Conservation (phyloP, 495 filamentous ascomycete genomes). For the Aspergillus funiculosus region DNA sequence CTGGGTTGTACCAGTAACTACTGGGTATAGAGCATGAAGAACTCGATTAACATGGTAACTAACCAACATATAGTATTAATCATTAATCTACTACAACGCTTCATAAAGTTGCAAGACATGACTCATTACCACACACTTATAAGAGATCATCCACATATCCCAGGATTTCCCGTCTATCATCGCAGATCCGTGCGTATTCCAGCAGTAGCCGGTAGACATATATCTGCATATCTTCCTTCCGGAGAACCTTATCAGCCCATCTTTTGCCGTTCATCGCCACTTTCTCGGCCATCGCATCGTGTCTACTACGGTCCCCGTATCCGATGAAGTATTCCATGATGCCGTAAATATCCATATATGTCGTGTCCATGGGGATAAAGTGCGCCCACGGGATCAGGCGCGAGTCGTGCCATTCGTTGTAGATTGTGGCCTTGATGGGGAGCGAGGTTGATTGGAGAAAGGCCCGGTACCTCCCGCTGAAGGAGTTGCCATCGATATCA, state of each 20-base stretch:
- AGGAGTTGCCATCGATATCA: slow-evolving; percentile 52
- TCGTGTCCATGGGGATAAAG: slow-evolving; percentile 43
- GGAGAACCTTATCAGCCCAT: slow-evolving; percentile 38
- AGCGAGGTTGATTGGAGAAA: slow-evolving; percentile 40
- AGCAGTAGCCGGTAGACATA: slow-evolving; percentile 42
- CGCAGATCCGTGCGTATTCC: no score
- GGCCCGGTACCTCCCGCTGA: slow-evolving; percentile 45
- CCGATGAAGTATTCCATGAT: slow-evolving; percentile 34
- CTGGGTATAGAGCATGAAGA: no score
- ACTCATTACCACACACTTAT: no score
- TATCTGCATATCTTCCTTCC: slow-evolving; percentile 35
- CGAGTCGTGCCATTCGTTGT: slow-evolving; percentile 55
- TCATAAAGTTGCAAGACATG: no score
- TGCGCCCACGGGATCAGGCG: slow-evolving; percentile 52
- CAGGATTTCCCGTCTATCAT: no score
- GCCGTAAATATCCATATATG: slow-evolving; percentile 40
- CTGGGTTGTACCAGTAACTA: no score
- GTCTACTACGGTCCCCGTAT: slow-evolving; percentile 11
- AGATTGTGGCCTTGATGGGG: slow-evolving; percentile 45
- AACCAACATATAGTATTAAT: no score
- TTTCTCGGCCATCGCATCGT: slow-evolving; percentile 26
- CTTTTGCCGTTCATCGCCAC: slow-evolving; percentile 40
- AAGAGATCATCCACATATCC: no score
- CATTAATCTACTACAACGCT: no score
- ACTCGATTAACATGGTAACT: no score